phyloP scores from a whole-genome alignment of 2,329 filamentous ascomycete species.

The Penicillium occitanis region DNA sequence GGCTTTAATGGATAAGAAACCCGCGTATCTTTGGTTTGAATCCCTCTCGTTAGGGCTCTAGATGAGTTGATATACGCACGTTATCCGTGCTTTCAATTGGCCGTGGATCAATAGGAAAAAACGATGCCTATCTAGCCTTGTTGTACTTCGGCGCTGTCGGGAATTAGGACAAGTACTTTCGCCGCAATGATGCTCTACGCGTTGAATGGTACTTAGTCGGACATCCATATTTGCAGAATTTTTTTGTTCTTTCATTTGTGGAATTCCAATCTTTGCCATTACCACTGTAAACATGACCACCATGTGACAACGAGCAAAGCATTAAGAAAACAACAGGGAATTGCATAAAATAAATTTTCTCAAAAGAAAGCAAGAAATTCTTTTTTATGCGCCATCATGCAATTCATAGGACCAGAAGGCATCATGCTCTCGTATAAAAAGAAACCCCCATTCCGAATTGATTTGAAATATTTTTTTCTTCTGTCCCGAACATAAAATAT shows the following conservation, averaged over 20 bases:
- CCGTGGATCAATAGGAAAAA: not conserved
- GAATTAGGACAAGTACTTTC: not conserved
- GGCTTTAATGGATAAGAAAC: not conserved
- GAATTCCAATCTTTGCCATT: slow-evolving; percentile 32
- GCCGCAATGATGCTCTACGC: not conserved
- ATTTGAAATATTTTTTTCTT: not conserved
- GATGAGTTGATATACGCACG: not conserved
- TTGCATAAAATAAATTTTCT: slow-evolving; percentile 7
- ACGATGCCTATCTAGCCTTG: not conserved
- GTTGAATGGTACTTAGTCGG: not conserved
- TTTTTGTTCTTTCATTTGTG: slow-evolving; percentile 40
- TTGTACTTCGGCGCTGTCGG: not conserved
- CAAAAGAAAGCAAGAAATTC: not conserved
- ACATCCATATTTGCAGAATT: slow-evolving; percentile 20
- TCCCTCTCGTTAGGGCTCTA: not conserved
- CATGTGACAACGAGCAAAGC: slow-evolving; percentile 22
- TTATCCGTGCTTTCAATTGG: not conserved
- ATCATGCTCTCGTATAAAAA: slow-evolving; percentile 14
- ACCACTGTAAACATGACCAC: slow-evolving; percentile 22
- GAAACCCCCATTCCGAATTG: slow-evolving; percentile 7
- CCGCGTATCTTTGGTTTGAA: not conserved
- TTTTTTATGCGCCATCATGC: slow-evolving; percentile 22
- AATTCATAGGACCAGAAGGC: slow-evolving; percentile 20
- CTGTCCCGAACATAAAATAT: not conserved
- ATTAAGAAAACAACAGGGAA: slow-evolving; percentile 13